These are phyloP conservation scores for Fusarium subtropicale DNA, from an alignment of 2,329 filamentous ascomycete species.

Conservation along the genomic window DNA sequence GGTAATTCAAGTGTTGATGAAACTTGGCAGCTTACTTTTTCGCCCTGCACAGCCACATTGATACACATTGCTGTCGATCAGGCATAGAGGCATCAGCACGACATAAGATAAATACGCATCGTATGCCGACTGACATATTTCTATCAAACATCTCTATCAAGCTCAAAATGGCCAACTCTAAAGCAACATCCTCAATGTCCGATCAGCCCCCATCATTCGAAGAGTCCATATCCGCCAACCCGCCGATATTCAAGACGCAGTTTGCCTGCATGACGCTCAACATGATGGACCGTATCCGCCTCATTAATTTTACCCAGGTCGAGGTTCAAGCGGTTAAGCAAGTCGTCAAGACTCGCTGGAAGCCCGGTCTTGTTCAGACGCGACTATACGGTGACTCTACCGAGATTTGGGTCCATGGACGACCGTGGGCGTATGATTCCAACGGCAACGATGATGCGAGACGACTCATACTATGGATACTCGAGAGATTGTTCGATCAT, in stretches of 20 bases:
- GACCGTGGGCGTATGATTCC: conserved; percentile 4
- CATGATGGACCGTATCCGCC: conserved; percentile 11
- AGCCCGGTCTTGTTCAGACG: background rate
- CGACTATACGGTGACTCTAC: conserved; percentile 5
- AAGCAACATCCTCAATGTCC: background rate
- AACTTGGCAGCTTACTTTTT: background rate
- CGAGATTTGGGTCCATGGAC: conserved; percentile 14
- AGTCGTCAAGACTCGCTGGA: conserved; percentile 4
- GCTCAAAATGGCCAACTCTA: background rate
- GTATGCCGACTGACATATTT: background rate
- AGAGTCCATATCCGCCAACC: conserved; percentile 15
- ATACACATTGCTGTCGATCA: background rate
- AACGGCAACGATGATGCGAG: conserved; percentile 27
- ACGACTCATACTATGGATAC: conserved; percentile 10
- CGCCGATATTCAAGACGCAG: conserved; percentile 4
- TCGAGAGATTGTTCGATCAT: conserved; percentile 22
- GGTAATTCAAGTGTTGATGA: background rate
- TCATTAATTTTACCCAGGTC: conserved; percentile 17
- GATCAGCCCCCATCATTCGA: conserved; percentile 24
- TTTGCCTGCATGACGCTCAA: conserved; percentile 26
- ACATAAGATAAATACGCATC: background rate
- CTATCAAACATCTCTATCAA: background rate
- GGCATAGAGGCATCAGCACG: background rate
- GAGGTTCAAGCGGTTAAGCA: conserved; percentile 9
- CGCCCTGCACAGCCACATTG: background rate